Base-by-base conservation (phyloP, 345 rosid genomes). In the Turritis glabra region DNA sequence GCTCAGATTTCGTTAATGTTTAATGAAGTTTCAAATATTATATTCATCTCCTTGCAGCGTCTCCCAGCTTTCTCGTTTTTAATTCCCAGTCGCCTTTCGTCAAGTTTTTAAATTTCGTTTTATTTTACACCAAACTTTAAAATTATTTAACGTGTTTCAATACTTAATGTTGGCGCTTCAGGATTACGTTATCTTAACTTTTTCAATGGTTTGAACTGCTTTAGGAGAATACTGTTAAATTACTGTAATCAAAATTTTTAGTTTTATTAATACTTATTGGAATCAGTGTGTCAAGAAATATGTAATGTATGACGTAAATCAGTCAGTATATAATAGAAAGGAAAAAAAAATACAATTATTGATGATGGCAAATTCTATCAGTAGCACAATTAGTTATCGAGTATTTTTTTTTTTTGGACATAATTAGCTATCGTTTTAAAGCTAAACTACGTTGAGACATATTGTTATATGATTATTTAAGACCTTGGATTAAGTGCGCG, bases 1-100 rank as follows among this genome's bases (percentile, higher is more conserved):
- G 82, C 69, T 74, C 74, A 74, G 74, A 78, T 82, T 79, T 81
- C 71, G 47, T 64, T 60, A 47, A 69, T 69, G 56, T 61, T 55
- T 73, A 63, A 8, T 52, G 69, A 59, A 47, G 44, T 58, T 29
- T 68, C 55, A 52, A 44, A 29, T 67, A 59, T 40, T 47, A 27
- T 66, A 32, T 33, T 51, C 13, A 12, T 52, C 38, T 58, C 46
- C 69, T 51, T 15, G 69, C 46, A 40, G 64, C 69, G 52, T 61
- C 74, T 55, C 26, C 30, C 46, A 76, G 74, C 51, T 76, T 68
- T 76, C 64, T 68, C 69, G 57, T 41, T 58, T 75, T 75, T 19
- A 32, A 44, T 44, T 54, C 64, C n/a, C 40, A 61, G 51, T 72
- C 58, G 21, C 48, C 14, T 38, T 63, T 54, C 19, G 17, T 44